phyloP scores from a whole-genome alignment of 2,329 filamentous ascomycete species.

The Xylaria sp. region DNA sequence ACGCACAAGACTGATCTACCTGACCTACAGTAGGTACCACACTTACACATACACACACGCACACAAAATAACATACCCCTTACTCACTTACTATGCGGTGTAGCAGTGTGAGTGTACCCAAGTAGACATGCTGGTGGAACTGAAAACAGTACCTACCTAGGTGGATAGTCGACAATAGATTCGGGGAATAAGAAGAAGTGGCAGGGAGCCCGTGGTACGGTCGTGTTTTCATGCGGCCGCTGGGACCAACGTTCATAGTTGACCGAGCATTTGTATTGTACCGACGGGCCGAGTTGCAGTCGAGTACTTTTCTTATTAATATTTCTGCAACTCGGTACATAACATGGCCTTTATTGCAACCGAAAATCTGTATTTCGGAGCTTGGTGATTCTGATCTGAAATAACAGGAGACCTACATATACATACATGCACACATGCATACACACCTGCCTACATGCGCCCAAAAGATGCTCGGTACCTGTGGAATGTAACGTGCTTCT shows the following conservation, averaged over 20 bases:
- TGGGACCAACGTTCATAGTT: constrained; percentile 19
- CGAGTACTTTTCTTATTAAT: constrained; percentile 15
- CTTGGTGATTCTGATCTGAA: constrained; percentile 15
- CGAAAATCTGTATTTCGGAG: constrained; percentile 28
- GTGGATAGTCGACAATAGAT: constrained; percentile 21
- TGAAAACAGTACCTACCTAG: not conserved
- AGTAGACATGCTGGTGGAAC: constrained; percentile 10
- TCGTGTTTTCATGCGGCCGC: constrained; percentile 36
- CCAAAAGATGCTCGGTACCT: constrained; percentile 33
- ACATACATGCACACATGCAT: constrained; percentile 27
- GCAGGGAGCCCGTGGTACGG: constrained; percentile 17
- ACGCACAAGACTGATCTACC: constrained; percentile 25
- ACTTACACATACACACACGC: not conserved
- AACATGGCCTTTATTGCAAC: constrained; percentile 16
- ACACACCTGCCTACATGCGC: constrained; percentile 36
- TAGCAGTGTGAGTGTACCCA: constrained; percentile 21
- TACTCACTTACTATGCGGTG: constrained; percentile 22
- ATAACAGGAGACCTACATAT: constrained; percentile 27
- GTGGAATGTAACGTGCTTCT: constrained; percentile 43
- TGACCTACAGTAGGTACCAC: constrained; percentile 7
- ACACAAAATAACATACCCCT: constrained; percentile 15
- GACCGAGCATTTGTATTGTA: constrained; percentile 22
- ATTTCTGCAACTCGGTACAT: constrained; percentile 17
- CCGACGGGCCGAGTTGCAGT: constrained; percentile 25
- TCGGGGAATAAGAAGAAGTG: constrained; percentile 22